Evolutionary conservation across 1,139 yeast genomes (phyloP).

Genomic region (Sugiyamaella pinicola): DNA sequence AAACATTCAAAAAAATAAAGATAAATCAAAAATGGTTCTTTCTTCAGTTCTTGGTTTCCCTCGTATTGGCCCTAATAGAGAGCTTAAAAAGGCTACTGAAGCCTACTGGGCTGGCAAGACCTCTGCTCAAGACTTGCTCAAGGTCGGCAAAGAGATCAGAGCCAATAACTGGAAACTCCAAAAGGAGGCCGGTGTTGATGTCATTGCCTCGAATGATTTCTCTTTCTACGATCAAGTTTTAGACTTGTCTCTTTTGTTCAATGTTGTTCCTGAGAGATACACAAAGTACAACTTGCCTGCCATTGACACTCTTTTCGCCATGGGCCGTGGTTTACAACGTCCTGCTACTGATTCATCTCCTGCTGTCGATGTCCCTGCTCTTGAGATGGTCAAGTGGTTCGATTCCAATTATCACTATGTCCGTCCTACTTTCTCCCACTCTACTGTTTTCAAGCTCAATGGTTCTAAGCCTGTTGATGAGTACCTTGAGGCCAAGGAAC

Average conservation of each 20-base stretch:
- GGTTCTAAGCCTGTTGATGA: conserved; percentile 97
- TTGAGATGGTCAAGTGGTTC: conserved; percentile 99
- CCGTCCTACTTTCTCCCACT: conserved; percentile 97
- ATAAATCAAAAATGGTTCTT: conserved; percentile 67
- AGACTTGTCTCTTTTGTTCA: conserved; percentile 89
- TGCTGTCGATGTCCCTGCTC: conserved; percentile 97
- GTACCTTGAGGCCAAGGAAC: conserved; percentile 95
- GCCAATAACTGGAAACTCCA: conserved; percentile 97
- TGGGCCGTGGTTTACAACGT: conserved; percentile 99
- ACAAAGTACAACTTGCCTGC: conserved; percentile 86
- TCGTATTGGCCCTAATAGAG: conserved; percentile 97
- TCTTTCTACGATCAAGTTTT: conserved; percentile 97
- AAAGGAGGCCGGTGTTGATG: conserved; percentile 94
- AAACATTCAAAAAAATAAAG: conserved; percentile 2
- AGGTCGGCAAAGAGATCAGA: conserved; percentile 94
- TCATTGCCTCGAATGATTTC: conserved; percentile 97
- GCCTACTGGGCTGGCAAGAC: conserved; percentile 98
- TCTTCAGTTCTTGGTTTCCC: conserved; percentile 99
- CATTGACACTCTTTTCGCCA: conserved; percentile 93
- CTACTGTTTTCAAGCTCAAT: conserved; percentile 93
- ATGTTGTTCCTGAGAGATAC: conserved; percentile 96
- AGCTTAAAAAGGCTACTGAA: conserved; percentile 97
- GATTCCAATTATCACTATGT: conserved; percentile 99
- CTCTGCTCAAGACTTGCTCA: conserved; percentile 79
- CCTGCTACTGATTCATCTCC: conserved; percentile 83